Percentiles rank a stretch among this genome's conserved stretches.
Evolutionary conservation across 2,329 filamentous ascomycete genomes (phyloP).

Genomic region (Stemphylium lycopersici): DNA sequence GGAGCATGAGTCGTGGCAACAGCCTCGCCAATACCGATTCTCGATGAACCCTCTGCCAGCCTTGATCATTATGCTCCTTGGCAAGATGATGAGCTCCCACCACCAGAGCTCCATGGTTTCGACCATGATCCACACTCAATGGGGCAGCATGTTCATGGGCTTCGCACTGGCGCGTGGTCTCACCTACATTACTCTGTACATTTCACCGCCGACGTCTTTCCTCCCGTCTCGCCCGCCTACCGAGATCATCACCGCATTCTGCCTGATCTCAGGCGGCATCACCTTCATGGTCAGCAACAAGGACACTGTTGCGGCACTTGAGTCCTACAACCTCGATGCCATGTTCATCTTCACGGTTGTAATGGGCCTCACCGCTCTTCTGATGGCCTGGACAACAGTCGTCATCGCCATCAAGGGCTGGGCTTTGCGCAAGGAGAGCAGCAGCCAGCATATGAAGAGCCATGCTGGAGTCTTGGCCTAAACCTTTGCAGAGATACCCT

Average conservation of each 20-base stretch:
- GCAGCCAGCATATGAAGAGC: slow-evolving; percentile 30
- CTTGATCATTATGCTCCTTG: slow-evolving; percentile 83
- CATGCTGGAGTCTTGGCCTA: slow-evolving; percentile 38
- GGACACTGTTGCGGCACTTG: slow-evolving; percentile 78
- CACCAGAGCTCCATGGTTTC: slow-evolving; percentile 83
- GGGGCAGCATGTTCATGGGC: slow-evolving; percentile 83
- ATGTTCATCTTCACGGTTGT: slow-evolving; percentile 94
- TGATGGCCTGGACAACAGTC: slow-evolving; percentile 85
- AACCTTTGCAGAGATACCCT: neutral
- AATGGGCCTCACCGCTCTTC: slow-evolving; percentile 79
- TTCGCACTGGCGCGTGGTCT: slow-evolving; percentile 78
- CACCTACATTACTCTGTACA: slow-evolving; percentile 80
- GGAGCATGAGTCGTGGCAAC: slow-evolving; percentile 54
- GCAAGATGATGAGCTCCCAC: slow-evolving; percentile 95
- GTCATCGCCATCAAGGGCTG: slow-evolving; percentile 86
- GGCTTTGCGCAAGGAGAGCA: slow-evolving; percentile 60
- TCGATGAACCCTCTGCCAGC: slow-evolving; percentile 89
- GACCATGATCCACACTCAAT: slow-evolving; percentile 91
- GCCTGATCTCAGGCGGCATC: slow-evolving; percentile 82
- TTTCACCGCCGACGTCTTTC: slow-evolving; percentile 80
- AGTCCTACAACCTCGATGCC: slow-evolving; percentile 76
- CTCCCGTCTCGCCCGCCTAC: slow-evolving; percentile 85
- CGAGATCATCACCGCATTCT: slow-evolving; percentile 86
- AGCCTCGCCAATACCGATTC: slow-evolving; percentile 72
- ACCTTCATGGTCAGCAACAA: slow-evolving; percentile 90